Percentiles rank a stretch among this genome's conserved stretches.
These are phyloP conservation scores for Saccharomycopsis schoenii DNA, from an alignment of 805 yeast genomes.

Conservation along the genomic window DNA sequence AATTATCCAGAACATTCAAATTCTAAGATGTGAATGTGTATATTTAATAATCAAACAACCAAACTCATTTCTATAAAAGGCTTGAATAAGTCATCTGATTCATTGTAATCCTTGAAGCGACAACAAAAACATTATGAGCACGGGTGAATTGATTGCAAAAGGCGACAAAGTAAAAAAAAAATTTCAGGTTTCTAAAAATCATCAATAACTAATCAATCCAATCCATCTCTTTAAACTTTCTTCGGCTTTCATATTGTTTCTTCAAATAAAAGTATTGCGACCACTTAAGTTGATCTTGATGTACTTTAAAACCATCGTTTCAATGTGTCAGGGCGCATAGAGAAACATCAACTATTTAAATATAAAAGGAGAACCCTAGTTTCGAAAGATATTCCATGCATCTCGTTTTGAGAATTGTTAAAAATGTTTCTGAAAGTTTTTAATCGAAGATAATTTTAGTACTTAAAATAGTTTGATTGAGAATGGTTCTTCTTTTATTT, in stretches of 20 bases:
- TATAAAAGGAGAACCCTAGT: neutral
- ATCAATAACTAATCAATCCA: neutral
- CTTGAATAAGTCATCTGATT: too few species aligned
- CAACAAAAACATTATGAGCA: neutral
- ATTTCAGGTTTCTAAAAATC: neutral
- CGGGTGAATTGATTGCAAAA: neutral
- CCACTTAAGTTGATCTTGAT: conserved; percentile 17
- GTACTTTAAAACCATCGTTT: conserved; percentile 3
- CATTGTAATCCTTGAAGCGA: too few species aligned
- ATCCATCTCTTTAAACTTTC: neutral
- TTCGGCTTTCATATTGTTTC: neutral
- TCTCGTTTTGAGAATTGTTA: neutral
- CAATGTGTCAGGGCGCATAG: conserved; percentile 18
- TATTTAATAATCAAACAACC: neutral
- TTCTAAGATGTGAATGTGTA: too few species aligned
- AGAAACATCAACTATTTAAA: neutral
- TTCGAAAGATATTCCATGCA: neutral
- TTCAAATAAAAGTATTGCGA: conserved; percentile 1
- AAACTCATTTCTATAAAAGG: too few species aligned
- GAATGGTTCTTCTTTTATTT: neutral
- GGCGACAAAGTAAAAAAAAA: neutral
- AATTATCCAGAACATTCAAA: conserved; percentile 33
- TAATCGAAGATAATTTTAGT: neutral
- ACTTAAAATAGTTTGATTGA: neutral
- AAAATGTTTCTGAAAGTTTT: neutral